Base-by-base conservation (phyloP, 257 asterid species). In the Nicotiana noctiflora region DNA sequence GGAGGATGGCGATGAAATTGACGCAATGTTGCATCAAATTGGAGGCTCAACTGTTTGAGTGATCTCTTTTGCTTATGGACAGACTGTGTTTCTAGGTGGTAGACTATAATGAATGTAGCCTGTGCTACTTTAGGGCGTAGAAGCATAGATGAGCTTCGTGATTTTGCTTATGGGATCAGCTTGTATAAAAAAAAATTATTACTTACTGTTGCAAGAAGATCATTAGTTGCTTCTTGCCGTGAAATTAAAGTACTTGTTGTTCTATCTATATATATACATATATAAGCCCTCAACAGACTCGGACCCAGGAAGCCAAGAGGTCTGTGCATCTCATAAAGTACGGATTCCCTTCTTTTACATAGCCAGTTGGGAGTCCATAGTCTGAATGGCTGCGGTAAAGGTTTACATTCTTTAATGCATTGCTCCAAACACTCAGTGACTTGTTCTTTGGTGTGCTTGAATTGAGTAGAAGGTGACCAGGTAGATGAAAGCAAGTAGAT, bases 1-100 rank as follows among this genome's bases (percentile, higher is more conserved):
- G 91, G 90, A 86, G 57, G 90, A 88, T 11, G 90, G 90, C 1
- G 91, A 88, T 82, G 86, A 88, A 51, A 86, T 88, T 5, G 89
- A 88, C 59, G 89, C 88, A 2, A 84, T 88, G 87, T 62, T 86
- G 84, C 87, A 86, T 51, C 86, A 82, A 56, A 74, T 79, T 23
- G 89, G 88, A 64, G 86, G 88, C 29, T 46, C 51, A 49, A 14
- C 23, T 74, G 60, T 74, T 74, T 74, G 61, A 49, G 40, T 31
- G 2, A 19, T 70, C 77, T 21, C 21, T 44, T 23, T 3, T 23
- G 23, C 8, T 46, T 49, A 49, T 49, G 78, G 44, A 49, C 61
- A 72, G 40, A 3, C 23, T 49, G 0, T 49, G 25, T 23, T 74
- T 23, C 25, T 74, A 74, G 79, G 61, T 23, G 15, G 37, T 74